phyloP scores from a whole-genome alignment of 2,329 filamentous ascomycete species.

The Cercospora berteroae region DNA sequence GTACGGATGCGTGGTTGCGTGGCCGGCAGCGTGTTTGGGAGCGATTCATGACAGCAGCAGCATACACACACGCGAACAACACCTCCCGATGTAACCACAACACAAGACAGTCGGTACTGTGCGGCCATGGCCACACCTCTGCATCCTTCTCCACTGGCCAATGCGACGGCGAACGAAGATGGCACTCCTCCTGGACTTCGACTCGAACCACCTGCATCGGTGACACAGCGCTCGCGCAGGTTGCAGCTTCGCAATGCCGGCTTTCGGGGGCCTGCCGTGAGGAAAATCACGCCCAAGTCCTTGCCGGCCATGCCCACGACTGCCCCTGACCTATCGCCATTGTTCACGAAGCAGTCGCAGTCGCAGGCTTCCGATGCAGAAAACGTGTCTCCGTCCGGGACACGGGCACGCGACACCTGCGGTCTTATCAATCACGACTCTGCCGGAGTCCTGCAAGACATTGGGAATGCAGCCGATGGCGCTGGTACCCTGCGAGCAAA shows the following conservation, averaged over 20 bases:
- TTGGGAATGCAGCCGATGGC: conserved; percentile 24
- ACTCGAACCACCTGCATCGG: neutral
- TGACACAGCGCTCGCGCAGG: conserved; percentile 30
- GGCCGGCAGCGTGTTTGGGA: neutral
- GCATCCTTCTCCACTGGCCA: neutral
- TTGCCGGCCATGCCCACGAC: conserved; percentile 26
- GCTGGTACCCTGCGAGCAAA: conserved; percentile 21
- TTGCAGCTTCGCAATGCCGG: conserved; percentile 39
- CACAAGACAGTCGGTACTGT: conserved; percentile 2
- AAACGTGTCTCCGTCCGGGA: conserved; percentile 26
- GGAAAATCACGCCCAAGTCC: conserved; percentile 36
- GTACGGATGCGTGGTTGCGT: neutral
- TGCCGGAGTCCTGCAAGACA: conserved; percentile 35
- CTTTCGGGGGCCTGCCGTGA: conserved; percentile 35
- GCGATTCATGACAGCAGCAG: neutral
- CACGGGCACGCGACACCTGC: conserved; percentile 12
- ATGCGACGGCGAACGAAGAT: neutral
- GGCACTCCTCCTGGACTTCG: neutral
- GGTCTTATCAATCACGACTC: conserved; percentile 25
- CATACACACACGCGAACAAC: conserved; percentile 1
- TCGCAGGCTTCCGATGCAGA: conserved; percentile 25
- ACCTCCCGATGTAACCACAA: neutral
- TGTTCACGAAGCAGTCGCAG: conserved; percentile 10
- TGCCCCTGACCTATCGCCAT: conserved; percentile 22
- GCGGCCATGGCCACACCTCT: conserved; percentile 4